Conservation (phyloP, 2,329 filamentous ascomycete species). For the Diaporthe vaccinii region DNA sequence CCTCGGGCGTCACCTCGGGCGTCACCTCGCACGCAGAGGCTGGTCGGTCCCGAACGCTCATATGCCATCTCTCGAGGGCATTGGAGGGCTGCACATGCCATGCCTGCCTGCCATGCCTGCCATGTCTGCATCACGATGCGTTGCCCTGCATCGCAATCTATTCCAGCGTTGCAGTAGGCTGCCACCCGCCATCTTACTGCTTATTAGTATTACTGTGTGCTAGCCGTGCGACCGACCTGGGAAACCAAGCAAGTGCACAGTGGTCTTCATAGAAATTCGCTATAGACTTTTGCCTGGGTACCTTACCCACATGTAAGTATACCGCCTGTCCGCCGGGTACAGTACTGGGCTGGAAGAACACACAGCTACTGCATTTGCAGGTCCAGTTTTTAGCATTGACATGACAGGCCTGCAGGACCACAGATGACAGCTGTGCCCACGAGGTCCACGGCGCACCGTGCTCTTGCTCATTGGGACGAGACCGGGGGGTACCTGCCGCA, state of each 20-base stretch:
- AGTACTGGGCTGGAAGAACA: background rate
- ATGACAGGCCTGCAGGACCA: background rate
- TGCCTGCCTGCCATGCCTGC: slow-evolving; percentile 16
- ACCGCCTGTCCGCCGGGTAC: background rate
- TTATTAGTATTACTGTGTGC: background rate
- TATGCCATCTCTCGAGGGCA: background rate
- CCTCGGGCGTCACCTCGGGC: background rate
- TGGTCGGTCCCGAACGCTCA: slow-evolving; percentile 13
- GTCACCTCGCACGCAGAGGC: background rate
- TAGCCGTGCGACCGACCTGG: background rate
- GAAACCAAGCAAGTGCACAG: background rate
- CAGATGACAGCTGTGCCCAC: slow-evolving; percentile 18
- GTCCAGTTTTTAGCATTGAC: slow-evolving; percentile 22
- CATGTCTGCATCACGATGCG: slow-evolving; percentile 18
- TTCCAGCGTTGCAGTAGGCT: slow-evolving; percentile 25
- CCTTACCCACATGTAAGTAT: background rate
- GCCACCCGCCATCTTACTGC: slow-evolving; percentile 6
- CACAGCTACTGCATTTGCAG: background rate
- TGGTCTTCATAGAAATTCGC: background rate
- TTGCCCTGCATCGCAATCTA: slow-evolving; percentile 31
- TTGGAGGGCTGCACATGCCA: slow-evolving; percentile 9
- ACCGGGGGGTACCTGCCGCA: background rate
- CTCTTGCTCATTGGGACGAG: background rate
- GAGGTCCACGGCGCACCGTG: slow-evolving; percentile 11
- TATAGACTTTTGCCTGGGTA: too few species aligned